phyloP scores from a whole-genome alignment of 164 flowering plant genomes.

The Saururus chinensis region DNA sequence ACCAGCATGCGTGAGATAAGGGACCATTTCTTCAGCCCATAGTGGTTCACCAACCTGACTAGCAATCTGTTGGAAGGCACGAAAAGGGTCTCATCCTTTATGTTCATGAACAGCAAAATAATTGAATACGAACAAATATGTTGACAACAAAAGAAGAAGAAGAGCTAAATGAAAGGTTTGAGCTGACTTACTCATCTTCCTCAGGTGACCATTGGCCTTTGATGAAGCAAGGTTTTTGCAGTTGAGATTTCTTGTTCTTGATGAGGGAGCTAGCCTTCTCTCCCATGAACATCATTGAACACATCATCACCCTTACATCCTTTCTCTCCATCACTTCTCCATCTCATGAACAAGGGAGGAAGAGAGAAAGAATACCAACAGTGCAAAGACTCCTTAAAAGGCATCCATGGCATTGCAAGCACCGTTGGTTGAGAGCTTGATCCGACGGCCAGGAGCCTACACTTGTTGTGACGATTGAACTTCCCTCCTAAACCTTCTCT shows the following conservation, averaged over 20 bases:
- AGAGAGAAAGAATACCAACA: not conserved
- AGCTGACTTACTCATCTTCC: conserved; percentile 25
- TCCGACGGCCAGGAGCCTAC: too few species aligned
- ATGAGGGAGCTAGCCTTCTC: not conserved
- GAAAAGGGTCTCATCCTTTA: too few species aligned
- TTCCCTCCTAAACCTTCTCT: too few species aligned
- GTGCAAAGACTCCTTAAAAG: too few species aligned
- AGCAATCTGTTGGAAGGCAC: conserved; percentile 18
- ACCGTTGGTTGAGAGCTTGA: too few species aligned
- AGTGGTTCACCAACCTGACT: conserved; percentile 17
- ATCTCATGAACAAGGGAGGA: not conserved
- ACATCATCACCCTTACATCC: too few species aligned
- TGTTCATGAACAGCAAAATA: too few species aligned
- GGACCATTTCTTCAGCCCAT: conserved; percentile 40
- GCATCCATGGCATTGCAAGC: too few species aligned
- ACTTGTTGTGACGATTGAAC: too few species aligned
- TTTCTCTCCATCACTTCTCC: too few species aligned
- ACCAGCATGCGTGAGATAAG: conserved; percentile 22
- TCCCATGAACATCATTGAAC: too few species aligned
- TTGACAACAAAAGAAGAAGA: not conserved
- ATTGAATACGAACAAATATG: not conserved
- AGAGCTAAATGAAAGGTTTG: not conserved
- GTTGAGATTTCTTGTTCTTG: not conserved
- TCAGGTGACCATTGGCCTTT: conserved; percentile 34
- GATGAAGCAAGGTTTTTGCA: not conserved